phyloP scores from a whole-genome alignment of 768 basidiomycete genomes.

The Gautieria morchelliformis region DNA sequence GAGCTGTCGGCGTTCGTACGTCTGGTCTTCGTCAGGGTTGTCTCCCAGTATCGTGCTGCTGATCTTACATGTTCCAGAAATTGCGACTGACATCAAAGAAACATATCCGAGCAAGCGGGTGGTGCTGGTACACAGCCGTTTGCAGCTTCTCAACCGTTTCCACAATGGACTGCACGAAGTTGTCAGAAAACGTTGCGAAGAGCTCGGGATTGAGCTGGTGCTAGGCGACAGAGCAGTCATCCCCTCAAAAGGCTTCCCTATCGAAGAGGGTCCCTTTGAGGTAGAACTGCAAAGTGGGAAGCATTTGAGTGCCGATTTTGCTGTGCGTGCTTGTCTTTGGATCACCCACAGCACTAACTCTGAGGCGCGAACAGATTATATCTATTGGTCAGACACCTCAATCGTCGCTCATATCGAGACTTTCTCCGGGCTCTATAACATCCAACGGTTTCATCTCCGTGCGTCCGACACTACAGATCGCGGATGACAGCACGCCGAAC shows the following conservation, averaged over 20 bases:
- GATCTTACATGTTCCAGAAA: conserved; percentile 32
- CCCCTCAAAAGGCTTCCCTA: conserved; percentile 24
- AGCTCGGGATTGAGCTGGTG: conserved; percentile 38
- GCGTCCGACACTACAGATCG: conserved; percentile 19
- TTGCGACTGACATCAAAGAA: conserved; percentile 52
- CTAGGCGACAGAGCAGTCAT: conserved; percentile 47
- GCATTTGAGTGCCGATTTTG: conserved; percentile 41
- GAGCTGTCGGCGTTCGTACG: conserved; percentile 65
- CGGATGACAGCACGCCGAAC: conserved; percentile 9
- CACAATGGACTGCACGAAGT: conserved; percentile 38
- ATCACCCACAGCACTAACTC: not conserved
- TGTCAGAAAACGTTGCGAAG: conserved; percentile 32
- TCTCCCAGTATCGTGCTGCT: not conserved
- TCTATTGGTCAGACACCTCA: conserved; percentile 24
- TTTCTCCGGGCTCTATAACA: conserved; percentile 15
- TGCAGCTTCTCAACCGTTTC: conserved; percentile 44
- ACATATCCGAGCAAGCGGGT: conserved; percentile 42
- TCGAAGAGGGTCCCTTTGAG: conserved; percentile 13
- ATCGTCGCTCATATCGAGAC: conserved; percentile 15
- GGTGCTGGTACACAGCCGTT: conserved; percentile 52
- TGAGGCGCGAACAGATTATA: conserved; percentile 14
- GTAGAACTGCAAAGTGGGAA: conserved; percentile 41
- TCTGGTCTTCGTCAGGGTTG: conserved; percentile 10
- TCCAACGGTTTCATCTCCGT: conserved; percentile 16
- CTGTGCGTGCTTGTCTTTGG: conserved; percentile 27